Evolutionary conservation across 345 rosid genomes (phyloP).

Genomic region (Citrus maxima): DNA sequence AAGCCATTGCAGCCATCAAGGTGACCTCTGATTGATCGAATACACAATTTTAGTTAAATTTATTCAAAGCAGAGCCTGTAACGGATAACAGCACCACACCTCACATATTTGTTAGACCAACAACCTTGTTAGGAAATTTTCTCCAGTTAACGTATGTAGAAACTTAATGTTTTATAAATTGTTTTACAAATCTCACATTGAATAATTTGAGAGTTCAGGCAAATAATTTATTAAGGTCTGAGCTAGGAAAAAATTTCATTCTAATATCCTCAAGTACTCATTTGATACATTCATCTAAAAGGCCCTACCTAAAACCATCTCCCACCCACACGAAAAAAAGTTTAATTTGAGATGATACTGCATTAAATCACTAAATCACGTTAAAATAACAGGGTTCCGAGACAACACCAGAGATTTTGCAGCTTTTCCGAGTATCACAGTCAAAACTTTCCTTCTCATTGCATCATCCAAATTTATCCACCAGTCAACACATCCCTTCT

Average conservation of each 20-base stretch:
- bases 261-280: neutral
- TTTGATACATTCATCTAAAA: neutral
- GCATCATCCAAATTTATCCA: constrained; percentile 64
- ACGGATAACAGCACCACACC: neutral
- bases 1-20: neutral
- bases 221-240: neutral
- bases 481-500: constrained; percentile 83
- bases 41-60: neutral
- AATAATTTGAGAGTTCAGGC: neutral
- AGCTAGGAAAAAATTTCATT: neutral
- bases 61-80: neutral
- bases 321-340: neutral
- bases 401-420: constrained; percentile 68
- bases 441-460: constrained; percentile 47
- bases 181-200: neutral
- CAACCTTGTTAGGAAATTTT: neutral
- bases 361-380: neutral
- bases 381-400: constrained; percentile 8
- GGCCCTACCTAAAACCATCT: neutral
- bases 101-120: neutral
- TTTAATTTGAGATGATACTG: neutral
- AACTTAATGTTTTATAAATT: neutral
- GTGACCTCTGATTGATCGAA: neutral
- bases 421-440: constrained; percentile 52
- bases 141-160: neutral